Evolutionary conservation across 306 rosid genomes (phyloP), one percentile per base, ranked within the genome.

Genomic region (Canavalia ensiformis): DNA sequence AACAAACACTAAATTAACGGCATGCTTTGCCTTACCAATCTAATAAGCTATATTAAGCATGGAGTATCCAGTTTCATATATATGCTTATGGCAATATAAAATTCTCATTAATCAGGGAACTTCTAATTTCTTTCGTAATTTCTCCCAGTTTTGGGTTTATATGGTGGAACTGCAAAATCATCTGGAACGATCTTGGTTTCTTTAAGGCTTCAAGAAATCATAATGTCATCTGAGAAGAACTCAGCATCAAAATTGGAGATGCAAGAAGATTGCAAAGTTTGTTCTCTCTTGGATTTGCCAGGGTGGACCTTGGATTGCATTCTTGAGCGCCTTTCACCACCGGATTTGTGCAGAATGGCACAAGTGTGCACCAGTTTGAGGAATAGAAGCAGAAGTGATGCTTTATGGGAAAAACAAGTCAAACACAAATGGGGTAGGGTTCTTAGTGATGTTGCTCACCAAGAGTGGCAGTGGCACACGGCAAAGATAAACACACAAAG

Each of bases 371-470:
- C 82, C 6, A 13, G 0, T 51, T 59, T 82, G 59, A 68, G 68
- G n/a, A 1, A 49, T 11, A 76, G 3, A 39, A 13, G 42, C 47
- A 71, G 79, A 62, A 71, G 69, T 6, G 68, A 76, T 62, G 37
- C 67, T 37, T 69, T 83, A 59, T 76, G 86, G 86, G 74, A 76
- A 30, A 76, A 76, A 12, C 59, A 37, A 3, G 5, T 82, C 2
- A 8, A 69, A 5, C 41, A 30, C 0, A 82, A 69, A 70, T 82
- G 86, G 86, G 49, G 86, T 41, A 50, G 8, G 25, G 1, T 82
- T 0, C 11, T 76, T 65, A 89, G 94, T 33, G 68, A 73, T 68
- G 78, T 81, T 64, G 91, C 91, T 82, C 7, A 58, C 49, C 56
- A 64, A 39, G 86, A 82, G 78, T 82, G 86, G 82, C 59, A 76